Evolutionary conservation across 2,329 filamentous ascomycete genomes (phyloP), one percentile per base, ranked within the genome.

Genomic region (Alternaria metachromatica): DNA sequence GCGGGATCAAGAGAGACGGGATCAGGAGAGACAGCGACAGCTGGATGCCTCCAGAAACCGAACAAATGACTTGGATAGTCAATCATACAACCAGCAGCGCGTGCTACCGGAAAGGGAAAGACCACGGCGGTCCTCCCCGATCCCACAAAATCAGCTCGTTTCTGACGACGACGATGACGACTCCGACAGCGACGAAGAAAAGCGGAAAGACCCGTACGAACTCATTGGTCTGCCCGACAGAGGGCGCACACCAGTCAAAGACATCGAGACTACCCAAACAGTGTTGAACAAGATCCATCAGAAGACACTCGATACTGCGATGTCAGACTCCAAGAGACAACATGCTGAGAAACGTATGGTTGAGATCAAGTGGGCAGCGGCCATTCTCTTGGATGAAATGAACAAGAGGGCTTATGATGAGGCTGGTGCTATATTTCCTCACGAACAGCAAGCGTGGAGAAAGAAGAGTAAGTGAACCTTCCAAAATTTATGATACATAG

Each of bases 351-450:
- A 48, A 18, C 28, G 58, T 13, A 58, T 58, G 58, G 23, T 33
- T 11, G 46, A 62, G 41, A 62, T 62, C 48, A 58, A 55, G 26
- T 48, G 28, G 37, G 62, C 58, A 15, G 50, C 43, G 15, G 33
- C 45, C 5, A 55, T 62, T 12, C 54, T 64, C 8, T 18, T 57
- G 10, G 48, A 64, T 37, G 58, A 33, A 4, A 51, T 55, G 41
- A 33, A 55, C n/a, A 64, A 48, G 15, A 28, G 30, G 25, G 62
- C 62, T 46, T 64, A 30, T 30, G 62, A 64, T 33, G 62, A 64
- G 21, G 44, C 23, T 43, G 48, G 53, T 10, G 41, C 53, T 26
- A 48, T 62, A 13, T 21, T 37, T 18, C 46, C 46, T 7, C 28
- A 54, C 28, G 62, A 59, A 8, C 46, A 49, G 26, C 11, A 49